Conservation (phyloP, 345 rosid species). For the Aquilaria malaccensis region DNA sequence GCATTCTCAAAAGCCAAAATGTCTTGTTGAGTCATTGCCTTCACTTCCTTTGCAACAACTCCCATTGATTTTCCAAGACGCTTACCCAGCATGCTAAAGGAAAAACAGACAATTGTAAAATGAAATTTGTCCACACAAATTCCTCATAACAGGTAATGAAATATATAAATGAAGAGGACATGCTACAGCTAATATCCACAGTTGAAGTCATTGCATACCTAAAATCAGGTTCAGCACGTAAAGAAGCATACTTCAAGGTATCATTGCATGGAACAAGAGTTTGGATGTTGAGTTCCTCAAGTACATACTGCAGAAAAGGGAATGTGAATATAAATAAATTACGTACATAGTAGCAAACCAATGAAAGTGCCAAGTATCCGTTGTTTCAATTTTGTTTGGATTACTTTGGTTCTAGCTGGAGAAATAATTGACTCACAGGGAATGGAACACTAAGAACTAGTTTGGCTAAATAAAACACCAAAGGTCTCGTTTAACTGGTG, state of each 20-base stretch:
- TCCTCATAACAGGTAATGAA: too few species aligned
- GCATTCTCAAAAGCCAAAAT: conserved; percentile 70
- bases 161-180: too few species aligned
- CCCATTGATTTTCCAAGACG: conserved; percentile 96
- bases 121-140: too few species aligned
- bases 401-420: too few species aligned
- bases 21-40: conserved; percentile 74
- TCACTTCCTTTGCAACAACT: conserved; percentile 71
- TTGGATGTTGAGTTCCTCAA: conserved; percentile 88
- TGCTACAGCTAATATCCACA: too few species aligned
- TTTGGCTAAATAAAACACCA: too few species aligned
- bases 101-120: conserved; percentile 17
- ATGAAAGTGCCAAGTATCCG: too few species aligned
- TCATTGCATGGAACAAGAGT: conserved; percentile 74
- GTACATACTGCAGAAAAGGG: conserved; percentile 51
- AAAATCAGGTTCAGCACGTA: conserved; percentile 96
- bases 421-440: too few species aligned
- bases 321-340: neutral
- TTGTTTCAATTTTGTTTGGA: too few species aligned
- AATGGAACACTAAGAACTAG: too few species aligned
- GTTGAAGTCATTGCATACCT: conserved; percentile 37
- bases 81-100: conserved; percentile 68
- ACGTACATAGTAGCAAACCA: too few species aligned
- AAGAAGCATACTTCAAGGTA: conserved; percentile 74
- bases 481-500: too few species aligned